Base-by-base conservation (phyloP, 176 grass and related monocot species). In the Phoenix roebelenii region DNA sequence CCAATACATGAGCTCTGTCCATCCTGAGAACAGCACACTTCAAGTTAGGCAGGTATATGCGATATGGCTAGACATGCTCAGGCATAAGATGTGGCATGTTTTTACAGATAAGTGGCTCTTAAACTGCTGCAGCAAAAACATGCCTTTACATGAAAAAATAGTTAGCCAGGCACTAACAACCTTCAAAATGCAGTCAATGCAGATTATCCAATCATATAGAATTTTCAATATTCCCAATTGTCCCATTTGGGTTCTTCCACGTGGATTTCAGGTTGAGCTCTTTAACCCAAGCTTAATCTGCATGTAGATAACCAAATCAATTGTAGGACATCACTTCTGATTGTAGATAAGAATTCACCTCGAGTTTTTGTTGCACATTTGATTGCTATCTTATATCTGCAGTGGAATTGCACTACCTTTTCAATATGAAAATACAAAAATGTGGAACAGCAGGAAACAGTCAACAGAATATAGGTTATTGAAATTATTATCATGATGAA, bases 1-100 rank as follows among this genome's bases (percentile, higher is more conserved):
- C 92, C 92, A 64, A 75, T 87, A 96, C 64, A 96, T 96, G 74
- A 87, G 92, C 57, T 88, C 90, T 25, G 83, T 96, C 92, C 92
- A 96, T 82, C 92, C 86, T 96, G 59, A 64, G 68, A 72, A 61
- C 58, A 77, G 18, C 25, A 75, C 50, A 22, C 32, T 15, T 51
- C 59, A 60, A 63, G 28, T 68, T 78, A 56, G 66, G 14, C 30
- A 65, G 58, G 30, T 53, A 61, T 79, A 65, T 25, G 44, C 58
- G 32, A 54, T 17, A 63, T 58, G 22, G 24, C 25, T 68, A 72
- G 44, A 69, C 55, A 48, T 3, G 30, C 25, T 49, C 56, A 32
- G 28, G 61, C 24, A 96, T 84, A 84, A 80, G 75, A 60, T 69
- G 83, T 74, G 92, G 92, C 22, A 96, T 74, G 23, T 96, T 96